Conservation (phyloP, 139 green algal species). For the Chlorella ohadii region DNA sequence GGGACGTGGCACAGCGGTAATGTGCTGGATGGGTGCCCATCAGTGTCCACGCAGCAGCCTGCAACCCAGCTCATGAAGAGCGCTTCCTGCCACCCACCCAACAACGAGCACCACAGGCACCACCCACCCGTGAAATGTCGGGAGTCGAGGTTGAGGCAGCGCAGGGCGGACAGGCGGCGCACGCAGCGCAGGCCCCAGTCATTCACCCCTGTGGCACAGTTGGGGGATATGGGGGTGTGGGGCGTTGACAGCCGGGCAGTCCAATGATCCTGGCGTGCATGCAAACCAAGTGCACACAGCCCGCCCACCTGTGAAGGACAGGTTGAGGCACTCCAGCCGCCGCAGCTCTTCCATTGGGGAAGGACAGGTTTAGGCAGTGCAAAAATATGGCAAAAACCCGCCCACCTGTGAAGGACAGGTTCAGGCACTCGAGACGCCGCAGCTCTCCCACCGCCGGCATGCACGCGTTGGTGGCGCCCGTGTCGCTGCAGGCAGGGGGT, state of each 20-base stretch:
- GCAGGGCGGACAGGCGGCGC: conserved; percentile 28
- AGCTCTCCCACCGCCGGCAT: conserved; percentile 43
- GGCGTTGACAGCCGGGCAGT: too few species aligned
- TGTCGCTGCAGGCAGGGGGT: conserved; percentile 50
- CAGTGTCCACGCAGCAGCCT: too few species aligned
- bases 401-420: conserved; percentile 54
- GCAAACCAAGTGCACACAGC: too few species aligned
- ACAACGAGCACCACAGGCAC: neutral
- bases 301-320: conserved; percentile 52
- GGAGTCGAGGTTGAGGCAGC: conserved; percentile 56
- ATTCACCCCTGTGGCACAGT: conserved; percentile 27
- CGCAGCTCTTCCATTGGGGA: conserved; percentile 46
- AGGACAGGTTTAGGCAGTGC: too few species aligned
- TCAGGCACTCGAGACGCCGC: conserved; percentile 40
- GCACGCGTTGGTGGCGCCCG: conserved; percentile 28
- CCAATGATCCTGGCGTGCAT: too few species aligned
- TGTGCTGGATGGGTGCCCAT: too few species aligned
- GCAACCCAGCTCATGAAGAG: too few species aligned
- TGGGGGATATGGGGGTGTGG: neutral
- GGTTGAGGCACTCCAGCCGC: conserved; percentile 45
- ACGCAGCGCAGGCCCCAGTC: conserved; percentile 51
- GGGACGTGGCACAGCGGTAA: neutral
- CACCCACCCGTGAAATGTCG: conserved; percentile 30
- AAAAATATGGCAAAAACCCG: too few species aligned
- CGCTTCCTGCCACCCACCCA: too few species aligned